These are phyloP conservation scores for Pholiota molesta DNA, from an alignment of 768 basidiomycete genomes.

Conservation along the genomic window DNA sequence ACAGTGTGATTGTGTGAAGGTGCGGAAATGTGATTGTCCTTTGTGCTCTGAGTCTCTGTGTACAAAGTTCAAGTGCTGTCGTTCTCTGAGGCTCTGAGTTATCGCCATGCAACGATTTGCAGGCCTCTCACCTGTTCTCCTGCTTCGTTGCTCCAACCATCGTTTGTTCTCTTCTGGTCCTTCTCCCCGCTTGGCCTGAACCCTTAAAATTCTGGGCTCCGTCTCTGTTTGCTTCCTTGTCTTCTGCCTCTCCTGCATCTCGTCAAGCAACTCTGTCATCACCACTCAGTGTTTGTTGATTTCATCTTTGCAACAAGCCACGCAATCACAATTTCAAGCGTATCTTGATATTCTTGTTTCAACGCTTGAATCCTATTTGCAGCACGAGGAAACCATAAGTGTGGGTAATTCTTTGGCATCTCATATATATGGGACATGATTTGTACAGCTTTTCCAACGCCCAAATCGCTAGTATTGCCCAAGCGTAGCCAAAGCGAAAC, in stretches of 20 bases:
- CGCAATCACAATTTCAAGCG: background rate
- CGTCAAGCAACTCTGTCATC: background rate
- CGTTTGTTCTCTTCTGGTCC: slow-evolving; percentile 13
- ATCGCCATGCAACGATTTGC: slow-evolving; percentile 23
- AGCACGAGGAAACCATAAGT: background rate
- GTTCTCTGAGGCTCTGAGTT: slow-evolving; percentile 1
- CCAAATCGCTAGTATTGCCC: background rate
- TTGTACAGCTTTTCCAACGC: background rate
- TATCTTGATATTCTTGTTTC: background rate
- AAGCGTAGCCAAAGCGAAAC: background rate
- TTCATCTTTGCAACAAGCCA: background rate
- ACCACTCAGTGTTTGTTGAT: background rate
- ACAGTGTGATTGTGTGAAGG: slow-evolving; percentile 12
- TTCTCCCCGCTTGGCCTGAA: background rate
- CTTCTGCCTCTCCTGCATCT: background rate
- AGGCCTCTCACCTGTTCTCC: slow-evolving; percentile 16
- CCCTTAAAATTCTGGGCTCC: background rate
- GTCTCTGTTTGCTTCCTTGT: background rate
- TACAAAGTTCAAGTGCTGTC: background rate
- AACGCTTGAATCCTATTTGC: background rate
- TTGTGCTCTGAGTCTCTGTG: background rate
- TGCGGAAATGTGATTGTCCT: background rate
- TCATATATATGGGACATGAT: background rate
- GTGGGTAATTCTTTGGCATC: background rate
- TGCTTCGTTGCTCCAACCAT: slow-evolving; percentile 18